phyloP scores from a whole-genome alignment of 2,329 filamentous ascomycete species.

The Penicillium fuscoglaucum region DNA sequence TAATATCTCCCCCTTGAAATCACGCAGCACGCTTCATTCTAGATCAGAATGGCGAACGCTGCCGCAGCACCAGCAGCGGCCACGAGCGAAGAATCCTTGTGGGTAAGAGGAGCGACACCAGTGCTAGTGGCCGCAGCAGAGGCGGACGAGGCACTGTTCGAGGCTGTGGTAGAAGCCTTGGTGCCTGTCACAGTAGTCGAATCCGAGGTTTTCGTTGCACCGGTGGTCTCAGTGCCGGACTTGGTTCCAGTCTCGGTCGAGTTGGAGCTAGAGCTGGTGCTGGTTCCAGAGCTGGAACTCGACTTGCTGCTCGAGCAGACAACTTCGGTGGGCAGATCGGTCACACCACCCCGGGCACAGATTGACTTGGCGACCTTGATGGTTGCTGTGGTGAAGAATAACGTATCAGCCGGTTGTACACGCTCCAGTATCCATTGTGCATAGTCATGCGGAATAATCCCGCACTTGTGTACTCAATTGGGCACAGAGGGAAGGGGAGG shows the following conservation, averaged over 20 bases:
- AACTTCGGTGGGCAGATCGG: constrained; percentile 35
- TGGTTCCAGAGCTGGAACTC: background rate
- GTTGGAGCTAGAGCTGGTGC: background rate
- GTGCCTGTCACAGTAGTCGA: constrained; percentile 16
- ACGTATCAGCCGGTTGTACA: background rate
- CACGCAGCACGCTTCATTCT: background rate
- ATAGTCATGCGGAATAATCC: background rate
- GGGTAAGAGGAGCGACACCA: constrained; percentile 24
- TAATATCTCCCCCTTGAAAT: background rate
- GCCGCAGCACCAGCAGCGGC: constrained; percentile 35
- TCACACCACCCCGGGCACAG: constrained; percentile 42
- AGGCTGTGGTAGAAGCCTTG: constrained; percentile 14
- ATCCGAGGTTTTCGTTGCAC: constrained; percentile 17
- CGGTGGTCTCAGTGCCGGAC: constrained; percentile 11
- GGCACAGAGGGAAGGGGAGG: background rate
- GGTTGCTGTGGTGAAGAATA: constrained; percentile 27
- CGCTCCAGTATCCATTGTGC: background rate
- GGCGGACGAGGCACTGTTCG: constrained; percentile 11
- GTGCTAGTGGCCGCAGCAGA: constrained; percentile 31
- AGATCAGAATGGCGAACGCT: constrained; percentile 33
- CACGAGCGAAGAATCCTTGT: constrained; percentile 29
- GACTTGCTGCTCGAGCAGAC: constrained; percentile 25
- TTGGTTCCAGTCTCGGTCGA: constrained; percentile 5
- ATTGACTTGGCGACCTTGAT: constrained; percentile 40
- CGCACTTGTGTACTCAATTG: background rate